Conservation (phyloP, 805 yeast genomes). For the Candida loeiensis region DNA sequence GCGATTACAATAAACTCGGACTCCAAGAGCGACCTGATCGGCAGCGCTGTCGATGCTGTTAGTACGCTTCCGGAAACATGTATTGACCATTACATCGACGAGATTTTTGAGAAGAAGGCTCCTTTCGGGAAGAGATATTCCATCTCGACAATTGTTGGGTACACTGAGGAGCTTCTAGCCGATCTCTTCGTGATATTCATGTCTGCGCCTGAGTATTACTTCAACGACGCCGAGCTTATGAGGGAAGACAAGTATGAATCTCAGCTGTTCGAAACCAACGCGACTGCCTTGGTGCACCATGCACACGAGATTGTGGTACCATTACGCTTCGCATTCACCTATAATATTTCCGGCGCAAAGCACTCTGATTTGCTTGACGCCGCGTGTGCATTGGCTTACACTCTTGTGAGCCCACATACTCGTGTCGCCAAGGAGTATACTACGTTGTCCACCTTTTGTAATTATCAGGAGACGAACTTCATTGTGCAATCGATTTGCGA, state of each 20-base stretch:
- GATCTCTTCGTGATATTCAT: constrained; percentile 32
- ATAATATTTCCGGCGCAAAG: constrained; percentile 13
- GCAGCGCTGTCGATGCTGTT: not conserved
- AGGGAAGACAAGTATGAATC: constrained; percentile 15
- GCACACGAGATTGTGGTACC: constrained; percentile 27
- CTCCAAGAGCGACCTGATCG: constrained; percentile 8
- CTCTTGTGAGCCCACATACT: constrained; percentile 21
- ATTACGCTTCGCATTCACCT: constrained; percentile 22
- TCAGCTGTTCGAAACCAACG: constrained; percentile 12
- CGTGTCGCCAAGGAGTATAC: constrained; percentile 17
- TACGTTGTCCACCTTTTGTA: constrained; percentile 24
- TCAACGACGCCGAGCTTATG: constrained; percentile 25
- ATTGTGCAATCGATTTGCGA: constrained; percentile 35
- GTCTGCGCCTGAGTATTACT: constrained; percentile 32
- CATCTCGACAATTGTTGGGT: too few relatives aligned
- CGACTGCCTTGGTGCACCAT: constrained; percentile 13
- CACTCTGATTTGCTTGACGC: constrained; percentile 27
- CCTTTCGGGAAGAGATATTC: too few relatives aligned
- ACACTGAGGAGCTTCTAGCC: constrained; percentile 24
- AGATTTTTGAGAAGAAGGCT: constrained; percentile 3
- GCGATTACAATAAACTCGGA: constrained; percentile 12
- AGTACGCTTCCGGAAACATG: constrained; percentile 9
- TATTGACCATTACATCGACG: constrained; percentile 4
- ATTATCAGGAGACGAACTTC: constrained; percentile 26
- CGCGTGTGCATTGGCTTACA: constrained; percentile 31